Evolutionary conservation across 2,329 filamentous ascomycete species (phyloP), one percentile per base, ranked within the genome.

Genomic region (Phialophora chinensis): DNA sequence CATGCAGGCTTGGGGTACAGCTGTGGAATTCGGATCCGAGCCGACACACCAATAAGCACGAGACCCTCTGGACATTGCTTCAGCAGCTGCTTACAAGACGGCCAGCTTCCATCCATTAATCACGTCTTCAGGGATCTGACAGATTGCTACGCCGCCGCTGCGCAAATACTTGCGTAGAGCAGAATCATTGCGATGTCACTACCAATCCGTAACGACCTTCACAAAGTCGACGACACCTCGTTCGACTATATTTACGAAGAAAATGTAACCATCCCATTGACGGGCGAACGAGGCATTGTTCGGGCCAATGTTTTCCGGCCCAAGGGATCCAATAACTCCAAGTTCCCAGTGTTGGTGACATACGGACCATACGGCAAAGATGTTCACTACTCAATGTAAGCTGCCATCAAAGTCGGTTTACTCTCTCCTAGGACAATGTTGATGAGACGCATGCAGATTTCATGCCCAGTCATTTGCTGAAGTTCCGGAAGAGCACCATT

Each of bases 291-390:
- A 29, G 80, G 81, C 2, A 74, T 83, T 3, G 78, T 85, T 6
- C 75, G 84, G 20, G 81, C 79, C 72, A 86, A 85, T 73, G 79
- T 85, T 2, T 86, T 84, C 69, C 76, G 82, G 1, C 83, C 83
- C 12, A 63, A 62, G 23, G 47, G 83, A 82, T 47, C 68, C 63
- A 8, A 75, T 67, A 79, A 83, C 79, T 82, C 86, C 85, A 25
- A 49, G 25, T 58, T 72, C 60, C 89, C 90, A 0, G 88, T 90
- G 0, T 75, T 91, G 7, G 85, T 90, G 1, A 91, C 89, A 0
- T 91, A 91, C 69, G 89, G 89, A 0, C 90, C 90, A 0, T 91
- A 91, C 69, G 89, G 90, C 55, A 91, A 92, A 71, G 89, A 91
- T 71, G 89, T 91, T 44, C 85, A 82, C 23, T 91, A 91, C 74